Conservation (phyloP, 2,329 filamentous ascomycete genomes). For the Ceratocystis cacaofunesta region DNA sequence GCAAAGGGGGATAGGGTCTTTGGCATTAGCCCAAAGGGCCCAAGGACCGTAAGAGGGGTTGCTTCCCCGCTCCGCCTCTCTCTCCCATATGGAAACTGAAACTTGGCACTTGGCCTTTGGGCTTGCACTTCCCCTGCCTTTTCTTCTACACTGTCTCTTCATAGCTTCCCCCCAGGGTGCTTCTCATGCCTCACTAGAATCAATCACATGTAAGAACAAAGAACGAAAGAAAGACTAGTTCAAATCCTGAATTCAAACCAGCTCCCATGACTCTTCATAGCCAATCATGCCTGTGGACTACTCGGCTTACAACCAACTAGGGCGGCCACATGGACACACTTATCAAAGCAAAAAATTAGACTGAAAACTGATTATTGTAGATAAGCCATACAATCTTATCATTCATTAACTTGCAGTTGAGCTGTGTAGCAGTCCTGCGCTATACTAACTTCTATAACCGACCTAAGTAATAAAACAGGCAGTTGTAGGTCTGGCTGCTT, state of each 20-base stretch:
- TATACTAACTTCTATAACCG: neutral
- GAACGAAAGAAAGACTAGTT: neutral
- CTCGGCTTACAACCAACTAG: no score
- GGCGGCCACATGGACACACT: no score
- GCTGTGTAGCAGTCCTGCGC: neutral
- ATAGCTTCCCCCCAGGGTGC: neutral
- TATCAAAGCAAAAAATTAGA: neutral
- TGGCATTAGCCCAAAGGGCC: no score
- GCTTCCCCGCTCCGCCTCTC: no score
- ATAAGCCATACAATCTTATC: constrained; percentile 1
- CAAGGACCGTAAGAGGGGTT: no score
- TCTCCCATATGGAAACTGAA: neutral
- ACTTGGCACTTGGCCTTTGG: neutral
- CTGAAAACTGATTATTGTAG: neutral
- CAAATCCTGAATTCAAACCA: no score
- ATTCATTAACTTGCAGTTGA: neutral
- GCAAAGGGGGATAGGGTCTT: no score
- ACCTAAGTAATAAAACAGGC: neutral
- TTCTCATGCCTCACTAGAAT: neutral
- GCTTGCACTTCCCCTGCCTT: neutral
- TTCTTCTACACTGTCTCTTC: neutral
- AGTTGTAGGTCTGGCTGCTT: neutral
- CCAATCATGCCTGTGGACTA: no score
- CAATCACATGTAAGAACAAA: neutral
- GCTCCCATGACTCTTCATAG: no score